Conservation (phyloP, 371 early-diverging fungal genomes). For the Mortierella sp. region DNA sequence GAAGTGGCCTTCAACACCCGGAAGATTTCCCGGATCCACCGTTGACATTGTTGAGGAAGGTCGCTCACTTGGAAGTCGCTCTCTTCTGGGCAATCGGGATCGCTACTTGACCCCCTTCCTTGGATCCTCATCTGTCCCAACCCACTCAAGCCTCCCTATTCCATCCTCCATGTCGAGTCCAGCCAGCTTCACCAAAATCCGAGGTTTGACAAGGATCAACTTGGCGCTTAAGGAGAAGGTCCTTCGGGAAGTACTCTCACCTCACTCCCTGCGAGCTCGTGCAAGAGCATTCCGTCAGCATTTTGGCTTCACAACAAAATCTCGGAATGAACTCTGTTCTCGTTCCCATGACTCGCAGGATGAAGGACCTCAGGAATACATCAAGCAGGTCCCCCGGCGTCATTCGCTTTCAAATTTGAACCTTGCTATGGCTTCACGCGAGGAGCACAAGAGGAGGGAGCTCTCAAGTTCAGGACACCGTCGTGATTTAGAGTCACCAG, state of each 20-base stretch:
- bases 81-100: conserved; percentile 13
- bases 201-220: conserved; percentile 60
- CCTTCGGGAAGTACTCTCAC: conserved; percentile 82
- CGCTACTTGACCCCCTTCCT: conserved; percentile 23
- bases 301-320: conserved; percentile 37
- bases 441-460: conserved; percentile 43
- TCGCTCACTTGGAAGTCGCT: conserved; percentile 33
- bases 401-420: conserved; percentile 56
- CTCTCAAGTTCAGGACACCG: neutral
- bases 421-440: conserved; percentile 49
- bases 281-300: conserved; percentile 52
- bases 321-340: conserved; percentile 36
- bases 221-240: conserved; percentile 77
- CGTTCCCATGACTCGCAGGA: conserved; percentile 44
- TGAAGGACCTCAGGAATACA: conserved; percentile 26
- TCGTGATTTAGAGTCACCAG: conserved; percentile 10
- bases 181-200: conserved; percentile 32
- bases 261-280: conserved; percentile 73
- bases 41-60: conserved; percentile 57
- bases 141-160: conserved; percentile 45
- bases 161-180: conserved; percentile 41
- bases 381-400: conserved; percentile 45
- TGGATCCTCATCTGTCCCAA: conserved; percentile 43
- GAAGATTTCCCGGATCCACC: conserved; percentile 52
- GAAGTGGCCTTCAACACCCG: conserved; percentile 59